Conservation (phyloP, 2,329 filamentous ascomycete genomes). For the Aureobasidium sp. region DNA sequence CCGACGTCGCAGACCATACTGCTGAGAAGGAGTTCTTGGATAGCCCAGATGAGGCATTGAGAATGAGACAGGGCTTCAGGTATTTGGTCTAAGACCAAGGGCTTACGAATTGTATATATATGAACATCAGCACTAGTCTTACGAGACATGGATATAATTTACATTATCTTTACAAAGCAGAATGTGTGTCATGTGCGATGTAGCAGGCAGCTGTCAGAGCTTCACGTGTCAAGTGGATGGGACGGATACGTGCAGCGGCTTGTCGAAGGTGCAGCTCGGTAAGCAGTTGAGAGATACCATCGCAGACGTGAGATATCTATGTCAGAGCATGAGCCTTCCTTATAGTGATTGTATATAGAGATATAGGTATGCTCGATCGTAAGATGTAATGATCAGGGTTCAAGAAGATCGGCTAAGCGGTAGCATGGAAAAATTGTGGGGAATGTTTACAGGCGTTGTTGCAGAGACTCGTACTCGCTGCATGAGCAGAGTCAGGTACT, state of each 20-base stretch:
- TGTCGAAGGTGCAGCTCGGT: too few relatives aligned
- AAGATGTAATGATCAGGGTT: background rate
- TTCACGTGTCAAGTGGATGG: too few relatives aligned
- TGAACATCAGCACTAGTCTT: background rate
- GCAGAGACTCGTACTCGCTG: background rate
- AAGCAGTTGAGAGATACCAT: too few relatives aligned
- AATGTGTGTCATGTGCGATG: too few relatives aligned
- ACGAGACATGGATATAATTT: background rate
- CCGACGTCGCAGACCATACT: constrained; percentile 26
- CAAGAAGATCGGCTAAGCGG: constrained; percentile 6
- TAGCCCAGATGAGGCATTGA: constrained; percentile 18
- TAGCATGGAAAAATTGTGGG: constrained; percentile 1
- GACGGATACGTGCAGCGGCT: too few relatives aligned
- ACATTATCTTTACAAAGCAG: background rate
- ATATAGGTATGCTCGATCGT: too few relatives aligned
- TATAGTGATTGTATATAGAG: too few relatives aligned
- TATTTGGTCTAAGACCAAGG: constrained; percentile 28
- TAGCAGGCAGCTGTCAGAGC: too few relatives aligned
- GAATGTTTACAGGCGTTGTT: constrained; percentile 6
- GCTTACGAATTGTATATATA: background rate
- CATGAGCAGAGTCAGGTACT: background rate
- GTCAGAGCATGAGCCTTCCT: too few relatives aligned
- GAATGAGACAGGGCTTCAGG: constrained; percentile 30
- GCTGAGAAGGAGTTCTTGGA: constrained; percentile 21
- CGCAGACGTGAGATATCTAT: too few relatives aligned